Evolutionary conservation across 768 basidiomycete genomes (phyloP).

Genomic region (Leccinum disarticulatum): DNA sequence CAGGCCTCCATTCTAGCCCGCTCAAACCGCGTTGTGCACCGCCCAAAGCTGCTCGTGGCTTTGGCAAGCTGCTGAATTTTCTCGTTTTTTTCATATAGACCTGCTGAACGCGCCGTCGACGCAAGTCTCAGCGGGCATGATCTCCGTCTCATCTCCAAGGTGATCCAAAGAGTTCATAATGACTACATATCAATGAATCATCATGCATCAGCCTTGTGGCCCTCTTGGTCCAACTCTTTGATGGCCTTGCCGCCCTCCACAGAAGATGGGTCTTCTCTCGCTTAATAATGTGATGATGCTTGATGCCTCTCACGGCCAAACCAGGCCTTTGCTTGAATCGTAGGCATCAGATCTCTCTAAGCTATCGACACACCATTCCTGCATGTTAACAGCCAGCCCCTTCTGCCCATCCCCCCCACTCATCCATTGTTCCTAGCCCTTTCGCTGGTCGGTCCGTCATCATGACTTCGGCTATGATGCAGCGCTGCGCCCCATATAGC

Average conservation of each 20-base stretch:
- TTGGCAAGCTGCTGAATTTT: background rate
- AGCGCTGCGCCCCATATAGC: background rate
- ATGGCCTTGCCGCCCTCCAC: constrained; percentile 2
- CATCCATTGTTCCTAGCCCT: background rate
- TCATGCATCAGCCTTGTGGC: constrained; percentile 8
- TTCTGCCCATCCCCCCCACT: background rate
- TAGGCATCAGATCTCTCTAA: constrained; percentile 10
- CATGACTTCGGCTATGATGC: background rate
- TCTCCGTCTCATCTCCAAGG: background rate
- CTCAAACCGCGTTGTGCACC: background rate
- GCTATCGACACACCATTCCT: constrained; percentile 21
- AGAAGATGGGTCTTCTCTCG: constrained; percentile 10
- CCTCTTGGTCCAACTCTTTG: background rate
- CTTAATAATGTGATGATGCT: constrained; percentile 1
- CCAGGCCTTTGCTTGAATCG: background rate
- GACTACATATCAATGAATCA: background rate
- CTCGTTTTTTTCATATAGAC: background rate
- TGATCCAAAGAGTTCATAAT: background rate
- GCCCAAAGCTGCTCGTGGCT: background rate
- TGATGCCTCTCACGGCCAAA: constrained; percentile 15
- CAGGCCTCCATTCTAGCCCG: background rate
- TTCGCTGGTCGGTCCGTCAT: background rate
- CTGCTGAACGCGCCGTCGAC: background rate
- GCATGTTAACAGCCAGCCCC: constrained; percentile 19
- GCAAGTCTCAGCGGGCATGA: background rate